Evolutionary conservation across 768 basidiomycete species (phyloP), one percentile per base, ranked within the genome.

Genomic region (Boletellus ananiceps): DNA sequence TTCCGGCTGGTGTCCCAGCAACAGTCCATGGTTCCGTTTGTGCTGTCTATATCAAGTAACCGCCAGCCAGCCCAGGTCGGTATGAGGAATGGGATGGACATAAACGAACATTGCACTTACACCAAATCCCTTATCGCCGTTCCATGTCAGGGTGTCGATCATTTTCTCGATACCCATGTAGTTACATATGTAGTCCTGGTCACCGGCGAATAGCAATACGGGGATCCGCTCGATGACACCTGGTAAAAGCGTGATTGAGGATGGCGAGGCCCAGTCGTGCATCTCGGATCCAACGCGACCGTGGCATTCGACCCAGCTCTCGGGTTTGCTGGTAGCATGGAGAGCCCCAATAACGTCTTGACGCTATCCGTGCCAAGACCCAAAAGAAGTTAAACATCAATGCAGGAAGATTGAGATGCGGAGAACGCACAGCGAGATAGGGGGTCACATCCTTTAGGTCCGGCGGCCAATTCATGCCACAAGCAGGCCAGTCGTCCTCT

Each of bases 391-490:
- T 50, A 2, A 41, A 23, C 0, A 41, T 8, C n/a, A 21, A 47
- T 31, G 14, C 8, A n/a, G 3, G 6, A 46, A 40, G n/a, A 13
- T 16, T 15, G 29, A 32, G 50, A n/a, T 38, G 32, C 14, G 13
- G 36, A 13, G 25, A 43, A 73, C 89, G 45, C 64, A 96, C 95
- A 23, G 80, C 81, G 5, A 99, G 80, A 63, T 93, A 95, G 1
- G 72, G 69, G 15, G 83, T 86, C 8, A 98, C 72, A 40, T 82
- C 79, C 3, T 75, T 67, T 41, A 98, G 81, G 60, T 93, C 91
- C 31, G 85, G 84, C 7, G 94, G 95, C 95, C 94, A 99, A 69
- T 93, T 95, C 92, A 95, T 89, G 3, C 95, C 96, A 66, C 96
- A 99, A 1, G 82, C 86, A 15, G 96, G 96, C 32, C 65, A 71